phyloP scores from a whole-genome alignment of 768 basidiomycete genomes.

The Dentipellis fragilis region DNA sequence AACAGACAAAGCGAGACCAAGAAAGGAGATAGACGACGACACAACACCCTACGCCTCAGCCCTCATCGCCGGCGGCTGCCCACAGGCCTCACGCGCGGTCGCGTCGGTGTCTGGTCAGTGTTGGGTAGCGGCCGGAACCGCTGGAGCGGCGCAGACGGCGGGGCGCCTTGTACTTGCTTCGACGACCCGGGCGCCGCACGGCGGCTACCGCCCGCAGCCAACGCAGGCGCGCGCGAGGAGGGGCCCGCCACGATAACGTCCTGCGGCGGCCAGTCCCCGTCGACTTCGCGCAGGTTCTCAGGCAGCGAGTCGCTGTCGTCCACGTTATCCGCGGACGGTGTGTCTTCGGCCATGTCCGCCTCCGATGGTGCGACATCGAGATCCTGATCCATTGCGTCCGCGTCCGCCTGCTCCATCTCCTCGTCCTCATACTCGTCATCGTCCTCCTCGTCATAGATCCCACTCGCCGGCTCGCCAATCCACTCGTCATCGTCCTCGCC shows the following conservation, averaged over 20 bases:
- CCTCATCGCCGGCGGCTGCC: constrained; percentile 37
- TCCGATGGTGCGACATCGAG: constrained; percentile 22
- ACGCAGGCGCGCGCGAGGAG: neutral
- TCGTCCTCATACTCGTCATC: constrained; percentile 45
- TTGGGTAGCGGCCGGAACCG: constrained; percentile 27
- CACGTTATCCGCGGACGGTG: constrained; percentile 18
- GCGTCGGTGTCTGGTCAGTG: constrained; percentile 50
- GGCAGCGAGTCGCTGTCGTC: constrained; percentile 4
- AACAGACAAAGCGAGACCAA: no score
- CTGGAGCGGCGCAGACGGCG: constrained; percentile 17
- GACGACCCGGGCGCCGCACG: constrained; percentile 7
- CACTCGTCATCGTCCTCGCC: constrained; percentile 63
- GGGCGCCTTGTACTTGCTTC: neutral
- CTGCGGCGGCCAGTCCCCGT: constrained; percentile 4
- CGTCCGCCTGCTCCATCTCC: constrained; percentile 43
- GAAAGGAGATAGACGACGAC: neutral
- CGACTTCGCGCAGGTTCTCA: constrained; percentile 1
- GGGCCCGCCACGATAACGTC: neutral
- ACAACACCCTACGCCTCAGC: neutral
- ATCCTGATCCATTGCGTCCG: constrained; percentile 71
- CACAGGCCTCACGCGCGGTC: constrained; percentile 41
- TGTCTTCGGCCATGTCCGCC: constrained; percentile 15
- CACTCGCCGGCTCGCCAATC: constrained; percentile 69
- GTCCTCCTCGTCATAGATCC: constrained; percentile 64
- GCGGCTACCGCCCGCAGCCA: neutral